These are phyloP conservation scores for Termitomyces heimii DNA, from an alignment of 768 basidiomycete genomes.

Conservation along the genomic window DNA sequence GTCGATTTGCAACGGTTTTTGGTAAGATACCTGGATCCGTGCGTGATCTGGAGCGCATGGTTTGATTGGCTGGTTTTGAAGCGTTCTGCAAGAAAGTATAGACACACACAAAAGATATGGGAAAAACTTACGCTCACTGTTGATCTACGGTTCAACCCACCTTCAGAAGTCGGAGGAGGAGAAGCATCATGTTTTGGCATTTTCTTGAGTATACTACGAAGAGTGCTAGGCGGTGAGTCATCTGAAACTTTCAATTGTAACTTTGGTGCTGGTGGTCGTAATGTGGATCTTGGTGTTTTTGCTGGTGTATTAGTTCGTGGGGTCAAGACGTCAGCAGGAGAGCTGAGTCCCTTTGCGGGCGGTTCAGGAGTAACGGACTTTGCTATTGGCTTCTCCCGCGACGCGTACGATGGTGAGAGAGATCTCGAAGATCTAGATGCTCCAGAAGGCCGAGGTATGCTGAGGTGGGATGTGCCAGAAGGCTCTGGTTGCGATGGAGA, in stretches of 20 bases:
- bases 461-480: constrained; percentile 6
- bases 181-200: neutral
- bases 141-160: constrained; percentile 12
- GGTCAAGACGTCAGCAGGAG: constrained; percentile 16
- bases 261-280: constrained; percentile 30
- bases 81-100: neutral
- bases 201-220: constrained; percentile 24
- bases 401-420: constrained; percentile 10
- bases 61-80: constrained; percentile 3
- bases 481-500: constrained; percentile 30
- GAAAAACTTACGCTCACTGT: constrained; percentile 14
- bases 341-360: neutral
- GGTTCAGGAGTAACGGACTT: constrained; percentile 4
- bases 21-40: constrained; percentile 26
- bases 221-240: constrained; percentile 19
- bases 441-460: constrained; percentile 3
- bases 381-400: neutral
- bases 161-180: constrained; percentile 2
- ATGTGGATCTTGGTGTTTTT: constrained; percentile 32
- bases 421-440: constrained; percentile 7
- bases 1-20: neutral
- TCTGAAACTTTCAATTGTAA: constrained; percentile 9
- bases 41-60: constrained; percentile 24
- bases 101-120: too few relatives aligned
- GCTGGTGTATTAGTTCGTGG: constrained; percentile 25